Conservation (phyloP, 805 yeast species). For the Ogataea angusta region DNA sequence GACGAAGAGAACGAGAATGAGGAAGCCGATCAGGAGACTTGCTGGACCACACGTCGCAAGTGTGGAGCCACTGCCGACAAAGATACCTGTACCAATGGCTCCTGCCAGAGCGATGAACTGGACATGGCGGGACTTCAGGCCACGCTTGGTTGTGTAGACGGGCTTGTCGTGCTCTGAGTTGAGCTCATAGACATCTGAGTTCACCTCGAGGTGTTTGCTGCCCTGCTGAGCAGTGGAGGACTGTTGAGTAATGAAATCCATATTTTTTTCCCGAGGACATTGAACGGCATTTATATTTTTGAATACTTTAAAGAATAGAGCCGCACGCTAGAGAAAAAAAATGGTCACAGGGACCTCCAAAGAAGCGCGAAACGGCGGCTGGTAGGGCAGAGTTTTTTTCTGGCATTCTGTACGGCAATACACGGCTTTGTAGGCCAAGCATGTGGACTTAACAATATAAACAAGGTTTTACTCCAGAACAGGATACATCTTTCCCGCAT, state of each 20-base stretch:
- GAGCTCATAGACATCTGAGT: conserved; percentile 7
- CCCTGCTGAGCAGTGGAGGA: background rate
- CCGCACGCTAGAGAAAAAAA: background rate
- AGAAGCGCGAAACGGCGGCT: background rate
- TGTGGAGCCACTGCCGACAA: conserved; percentile 48
- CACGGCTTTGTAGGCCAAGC: background rate
- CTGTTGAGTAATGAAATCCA: background rate
- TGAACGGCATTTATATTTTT: background rate
- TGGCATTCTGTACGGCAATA: too few species aligned
- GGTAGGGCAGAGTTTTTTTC: too few species aligned
- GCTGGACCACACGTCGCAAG: conserved; percentile 31
- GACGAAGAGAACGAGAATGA: conserved; percentile 60
- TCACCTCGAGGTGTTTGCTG: conserved; percentile 1
- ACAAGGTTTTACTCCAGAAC: conserved; percentile 22
- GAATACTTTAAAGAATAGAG: conserved; percentile 2
- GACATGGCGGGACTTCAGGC: conserved; percentile 46
- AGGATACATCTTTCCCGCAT: conserved; percentile 54
- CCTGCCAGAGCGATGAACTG: conserved; percentile 73
- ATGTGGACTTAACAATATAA: background rate
- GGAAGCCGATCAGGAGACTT: conserved; percentile 52
- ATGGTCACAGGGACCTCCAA: background rate
- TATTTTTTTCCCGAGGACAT: background rate
- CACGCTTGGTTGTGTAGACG: conserved; percentile 33
- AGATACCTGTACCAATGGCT: conserved; percentile 63
- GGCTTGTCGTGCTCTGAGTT: conserved; percentile 1